A percentile compares a stretch with the other conserved stretches of the same genome.
phyloP scores from a whole-genome alignment of 305 asterid species.

The Rubia tinctorum region DNA sequence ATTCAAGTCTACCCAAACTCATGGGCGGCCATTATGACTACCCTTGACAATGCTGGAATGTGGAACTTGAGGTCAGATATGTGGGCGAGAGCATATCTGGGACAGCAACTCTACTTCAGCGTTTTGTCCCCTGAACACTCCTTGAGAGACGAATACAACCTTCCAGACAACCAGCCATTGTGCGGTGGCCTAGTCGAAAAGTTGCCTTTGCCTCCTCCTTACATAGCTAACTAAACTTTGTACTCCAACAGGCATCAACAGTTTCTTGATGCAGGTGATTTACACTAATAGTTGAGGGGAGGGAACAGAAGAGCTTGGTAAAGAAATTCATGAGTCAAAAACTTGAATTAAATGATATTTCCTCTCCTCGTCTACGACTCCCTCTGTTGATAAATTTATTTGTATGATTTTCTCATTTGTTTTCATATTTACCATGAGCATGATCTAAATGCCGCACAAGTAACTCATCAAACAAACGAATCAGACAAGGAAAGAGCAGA shows the following conservation, averaged over 20 bases:
- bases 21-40: conserved; percentile 74
- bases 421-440: neutral
- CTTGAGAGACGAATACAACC: conserved; percentile 64
- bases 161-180: conserved; percentile 41
- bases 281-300: neutral
- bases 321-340: conserved; percentile 10
- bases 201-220: conserved; percentile 48
- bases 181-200: conserved; percentile 54
- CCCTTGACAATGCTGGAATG: conserved; percentile 84
- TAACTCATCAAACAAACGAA: neutral
- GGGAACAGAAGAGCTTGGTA: conserved; percentile 15
- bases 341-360: conserved; percentile 10
- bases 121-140: conserved; percentile 54
- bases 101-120: conserved; percentile 72
- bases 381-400: neutral
- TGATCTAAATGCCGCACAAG: neutral
- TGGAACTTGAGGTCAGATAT: conserved; percentile 76
- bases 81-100: conserved; percentile 67
- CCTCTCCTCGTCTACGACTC: neutral
- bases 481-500: neutral
- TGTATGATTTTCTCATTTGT: neutral
- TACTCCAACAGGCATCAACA: neutral
- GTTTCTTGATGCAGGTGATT: conserved; percentile 5
- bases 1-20: conserved; percentile 78
- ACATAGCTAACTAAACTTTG: conserved; percentile 22